Conservation (phyloP, 805 yeast species). For the Kodamaea kaohsiungensis region DNA sequence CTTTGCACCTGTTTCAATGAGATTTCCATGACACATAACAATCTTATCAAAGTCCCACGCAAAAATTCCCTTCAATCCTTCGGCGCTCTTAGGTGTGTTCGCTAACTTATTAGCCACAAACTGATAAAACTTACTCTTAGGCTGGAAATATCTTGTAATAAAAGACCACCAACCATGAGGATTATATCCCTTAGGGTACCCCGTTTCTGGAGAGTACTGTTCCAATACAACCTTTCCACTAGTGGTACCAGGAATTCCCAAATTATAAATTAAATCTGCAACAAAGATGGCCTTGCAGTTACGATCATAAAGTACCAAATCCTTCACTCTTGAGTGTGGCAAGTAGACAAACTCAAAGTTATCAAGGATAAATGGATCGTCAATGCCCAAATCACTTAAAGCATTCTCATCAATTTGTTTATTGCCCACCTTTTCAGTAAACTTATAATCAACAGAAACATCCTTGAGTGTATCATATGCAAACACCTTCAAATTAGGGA, state of each 20-base stretch:
- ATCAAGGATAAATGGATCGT: slow-evolving; percentile 10
- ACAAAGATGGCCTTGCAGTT: slow-evolving; percentile 12
- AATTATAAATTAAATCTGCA: slow-evolving; percentile 16
- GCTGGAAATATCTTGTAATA: slow-evolving; percentile 9
- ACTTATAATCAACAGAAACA: slow-evolving; percentile 7
- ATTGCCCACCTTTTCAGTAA: not conserved
- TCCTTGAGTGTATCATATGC: slow-evolving; percentile 10
- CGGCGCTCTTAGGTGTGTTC: slow-evolving; percentile 13
- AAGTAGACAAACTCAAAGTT: slow-evolving; percentile 16
- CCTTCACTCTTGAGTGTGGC: slow-evolving; percentile 13
- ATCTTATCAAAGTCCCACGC: slow-evolving; percentile 26
- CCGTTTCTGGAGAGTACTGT: slow-evolving; percentile 17
- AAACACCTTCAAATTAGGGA: slow-evolving; percentile 16
- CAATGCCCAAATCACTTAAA: slow-evolving; percentile 8
- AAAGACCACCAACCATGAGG: slow-evolving; percentile 18
- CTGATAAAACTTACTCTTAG: not conserved
- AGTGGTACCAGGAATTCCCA: slow-evolving; percentile 12
- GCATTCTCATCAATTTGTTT: slow-evolving; percentile 15
- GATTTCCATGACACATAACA: slow-evolving; percentile 47
- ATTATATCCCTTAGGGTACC: slow-evolving; percentile 12
- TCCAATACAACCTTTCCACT: slow-evolving; percentile 11
- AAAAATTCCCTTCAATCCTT: slow-evolving; percentile 22
- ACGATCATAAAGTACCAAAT: slow-evolving; percentile 16
- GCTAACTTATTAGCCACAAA: not conserved
- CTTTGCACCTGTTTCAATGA: slow-evolving; percentile 43